Evolutionary conservation across 345 rosid genomes (phyloP), one percentile per base, ranked within the genome.

Genomic region (Melastoma malabathricum): DNA sequence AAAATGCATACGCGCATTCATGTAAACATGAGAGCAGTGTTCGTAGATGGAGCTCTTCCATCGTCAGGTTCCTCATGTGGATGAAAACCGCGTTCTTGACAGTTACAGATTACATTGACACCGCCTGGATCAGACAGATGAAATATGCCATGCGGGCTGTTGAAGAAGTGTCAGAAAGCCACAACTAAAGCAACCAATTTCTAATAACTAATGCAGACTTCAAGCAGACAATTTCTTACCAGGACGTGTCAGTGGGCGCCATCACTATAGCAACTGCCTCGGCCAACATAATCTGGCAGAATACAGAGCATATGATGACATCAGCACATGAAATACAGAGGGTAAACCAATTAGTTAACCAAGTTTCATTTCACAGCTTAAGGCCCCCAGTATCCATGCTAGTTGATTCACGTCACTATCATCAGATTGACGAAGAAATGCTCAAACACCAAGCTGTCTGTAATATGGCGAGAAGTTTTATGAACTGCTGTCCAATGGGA

Each of bases 11-110:
- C 73, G 76, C 18, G 94, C 46, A 41, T 93, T 92, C 87, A 92
- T 73, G 58, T 65, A 84, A 50, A 87, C 97, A 56, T 92, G 98
- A 31, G 97, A 87, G 64, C 95, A 87, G 61, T 87, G 96, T 68
- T 92, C 96, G 39, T 92, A 92, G 51, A 92, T 77, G 23, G 89
- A 70, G 64, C 51, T n/a, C n/a, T 87, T 43, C 97, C 95, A 25
- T 87, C 90, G 39, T 44, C 49, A 41, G 97, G 65, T 66, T 92
- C 98, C 60, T 92, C 98, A 19, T 92, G 98, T 15, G 98, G 98
- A 68, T 92, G 98, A 69, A 92, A 92, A 16, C 98, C 98, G 27
- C 95, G 76, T 65, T 92, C 84, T 67, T 87, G 88, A 71, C 98
- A 92, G 57, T 80, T 84, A 15, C 96, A 87, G 45, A 88, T 87